Evolutionary conservation across 208 protist species (phyloP), one percentile per base, ranked within the genome.

Genomic region (Trypanosomatidae sp.): DNA sequence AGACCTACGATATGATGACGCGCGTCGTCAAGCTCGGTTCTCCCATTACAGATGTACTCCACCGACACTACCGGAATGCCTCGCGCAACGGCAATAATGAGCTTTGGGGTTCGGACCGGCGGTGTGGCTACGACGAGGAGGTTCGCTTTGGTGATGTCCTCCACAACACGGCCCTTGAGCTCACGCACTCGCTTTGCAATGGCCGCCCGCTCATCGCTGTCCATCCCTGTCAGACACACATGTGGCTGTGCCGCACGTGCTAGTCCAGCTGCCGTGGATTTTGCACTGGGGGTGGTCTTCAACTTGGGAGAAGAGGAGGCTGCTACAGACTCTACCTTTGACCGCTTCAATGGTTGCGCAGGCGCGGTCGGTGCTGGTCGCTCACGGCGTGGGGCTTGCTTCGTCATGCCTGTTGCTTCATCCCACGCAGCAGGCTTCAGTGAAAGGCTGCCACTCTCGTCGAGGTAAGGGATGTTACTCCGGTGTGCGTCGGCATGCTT

Each of bases 211-310:
- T 91, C 78, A 5, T 79, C 74, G 4, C 64, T 71, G 28, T 89
- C 90, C 86, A 96, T 90, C 6, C 91, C 91, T 0, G 89, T 89
- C 28, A 91, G 77, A 68, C 91, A 96, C 13, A 88, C 81, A 13
- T 76, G 67, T 44, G 70, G 67, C n/a, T n/a, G 56, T 65, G 33
- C 56, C 8, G 69, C 36, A 65, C 13, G 36, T 13, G 69, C 19
- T 52, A n/a, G 10, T 44, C 22, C 46, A 15, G 39, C 33, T n/a
- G 28, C 53, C 56, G 15, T 10, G 17, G 43, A 12, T 7, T 64
- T 58, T 5, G 30, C 44, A 66, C 10, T 74, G 25, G 60, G 17
- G n/a, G 43, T 13, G 15, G 36, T n/a, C 62, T 28, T 43, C 13
- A 6, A 9, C 4, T 25, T 39, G 15, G n/a, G 1, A 19, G 25